phyloP scores from a whole-genome alignment of 2,329 filamentous ascomycete genomes.

The Ceratocystis papillata region DNA sequence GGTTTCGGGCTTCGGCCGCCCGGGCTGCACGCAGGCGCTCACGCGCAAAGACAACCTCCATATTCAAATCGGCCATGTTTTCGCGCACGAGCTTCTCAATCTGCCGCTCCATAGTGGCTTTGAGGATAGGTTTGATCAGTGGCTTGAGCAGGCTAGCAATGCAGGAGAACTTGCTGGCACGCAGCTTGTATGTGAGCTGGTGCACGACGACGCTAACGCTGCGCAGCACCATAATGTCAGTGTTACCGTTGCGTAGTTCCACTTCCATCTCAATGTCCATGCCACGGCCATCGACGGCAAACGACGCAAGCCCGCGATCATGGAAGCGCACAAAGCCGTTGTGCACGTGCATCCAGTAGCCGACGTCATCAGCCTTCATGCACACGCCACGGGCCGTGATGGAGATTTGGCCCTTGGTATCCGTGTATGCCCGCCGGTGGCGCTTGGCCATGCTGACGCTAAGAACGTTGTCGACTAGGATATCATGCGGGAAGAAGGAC shows the following conservation, averaged over 20 bases:
- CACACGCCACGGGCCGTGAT: slow-evolving; percentile 68
- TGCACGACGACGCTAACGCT: slow-evolving; percentile 72
- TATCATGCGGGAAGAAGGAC: slow-evolving; percentile 77
- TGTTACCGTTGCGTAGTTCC: slow-evolving; percentile 63
- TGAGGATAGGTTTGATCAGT: slow-evolving; percentile 66
- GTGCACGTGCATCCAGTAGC: slow-evolving; percentile 78
- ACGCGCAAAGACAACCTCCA: slow-evolving; percentile 75
- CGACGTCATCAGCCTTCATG: slow-evolving; percentile 72
- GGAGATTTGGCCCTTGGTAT: slow-evolving; percentile 49
- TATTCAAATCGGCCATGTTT: slow-evolving; percentile 61
- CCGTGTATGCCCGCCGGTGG: slow-evolving; percentile 40
- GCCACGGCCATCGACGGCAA: slow-evolving; percentile 74
- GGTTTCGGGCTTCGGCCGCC: slow-evolving; percentile 42
- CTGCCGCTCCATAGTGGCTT: slow-evolving; percentile 67
- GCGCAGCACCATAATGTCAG: slow-evolving; percentile 71
- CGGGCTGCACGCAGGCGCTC: slow-evolving; percentile 78
- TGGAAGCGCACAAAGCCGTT: slow-evolving; percentile 61
- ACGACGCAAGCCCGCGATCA: slow-evolving; percentile 76
- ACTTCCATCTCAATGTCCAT: slow-evolving; percentile 79
- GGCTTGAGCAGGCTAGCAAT: slow-evolving; percentile 78
- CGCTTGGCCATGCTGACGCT: slow-evolving; percentile 54
- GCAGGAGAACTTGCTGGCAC: slow-evolving; percentile 64
- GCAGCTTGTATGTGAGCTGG: slow-evolving; percentile 69
- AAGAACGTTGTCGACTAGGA: slow-evolving; percentile 72
- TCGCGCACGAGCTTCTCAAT: slow-evolving; percentile 61